Evolutionary conservation across 106 monocot species (phyloP).

Genomic region (Amphibolis antarctica): DNA sequence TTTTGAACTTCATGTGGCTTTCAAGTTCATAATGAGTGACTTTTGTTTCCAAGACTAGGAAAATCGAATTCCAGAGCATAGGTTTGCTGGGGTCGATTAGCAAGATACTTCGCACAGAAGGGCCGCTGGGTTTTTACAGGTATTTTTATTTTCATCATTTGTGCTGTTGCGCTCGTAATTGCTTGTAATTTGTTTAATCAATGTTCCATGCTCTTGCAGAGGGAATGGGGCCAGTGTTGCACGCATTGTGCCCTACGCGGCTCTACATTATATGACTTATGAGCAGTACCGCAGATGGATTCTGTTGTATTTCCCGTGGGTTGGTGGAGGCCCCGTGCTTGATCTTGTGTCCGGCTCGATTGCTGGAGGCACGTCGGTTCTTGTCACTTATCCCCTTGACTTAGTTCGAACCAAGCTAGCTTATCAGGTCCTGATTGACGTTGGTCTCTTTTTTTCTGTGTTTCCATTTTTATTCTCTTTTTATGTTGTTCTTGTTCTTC

Average conservation of each 20-base stretch:
- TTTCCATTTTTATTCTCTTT: conserved; percentile 6
- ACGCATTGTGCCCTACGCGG: conserved; percentile 94
- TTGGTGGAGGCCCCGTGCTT: conserved; percentile 60
- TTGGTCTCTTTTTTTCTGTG: neutral
- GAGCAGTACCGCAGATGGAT: conserved; percentile 85
- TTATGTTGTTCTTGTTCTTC: neutral
- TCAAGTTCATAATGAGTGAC: conserved; percentile 1
- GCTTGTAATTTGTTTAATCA: neutral
- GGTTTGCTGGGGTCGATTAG: conserved; percentile 64
- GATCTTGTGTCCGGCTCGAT: conserved; percentile 69
- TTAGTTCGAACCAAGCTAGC: conserved; percentile 87
- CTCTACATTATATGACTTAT: conserved; percentile 93
- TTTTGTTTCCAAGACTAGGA: conserved; percentile 57
- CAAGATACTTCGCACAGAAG: conserved; percentile 68
- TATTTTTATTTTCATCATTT: conserved; percentile 7
- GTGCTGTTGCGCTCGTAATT: neutral
- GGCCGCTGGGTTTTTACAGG: conserved; percentile 79
- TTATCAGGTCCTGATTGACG: conserved; percentile 51
- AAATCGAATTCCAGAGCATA: conserved; percentile 57
- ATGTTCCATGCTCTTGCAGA: conserved; percentile 22
- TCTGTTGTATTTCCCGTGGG: conserved; percentile 38
- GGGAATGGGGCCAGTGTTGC: conserved; percentile 93
- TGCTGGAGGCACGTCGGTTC: conserved; percentile 85
- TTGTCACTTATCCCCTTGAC: conserved; percentile 90
- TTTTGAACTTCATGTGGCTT: too few species aligned